These are phyloP conservation scores for Penicillium bialowiezense DNA, from an alignment of 495 filamentous ascomycete species.

Conservation along the genomic window DNA sequence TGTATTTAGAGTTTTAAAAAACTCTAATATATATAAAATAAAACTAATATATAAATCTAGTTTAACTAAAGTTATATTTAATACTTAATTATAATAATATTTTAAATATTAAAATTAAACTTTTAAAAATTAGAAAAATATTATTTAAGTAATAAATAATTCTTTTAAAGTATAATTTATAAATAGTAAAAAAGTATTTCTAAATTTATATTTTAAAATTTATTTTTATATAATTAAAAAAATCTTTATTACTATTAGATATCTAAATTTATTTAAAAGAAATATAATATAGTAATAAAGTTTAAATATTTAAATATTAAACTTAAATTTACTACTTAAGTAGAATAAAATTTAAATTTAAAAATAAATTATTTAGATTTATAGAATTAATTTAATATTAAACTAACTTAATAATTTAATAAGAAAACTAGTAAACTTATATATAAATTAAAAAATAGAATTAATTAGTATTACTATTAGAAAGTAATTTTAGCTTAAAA, in stretches of 20 bases:
- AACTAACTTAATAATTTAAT: conserved; percentile 19
- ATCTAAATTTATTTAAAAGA: conserved; percentile 18
- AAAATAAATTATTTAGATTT: conserved; percentile 12
- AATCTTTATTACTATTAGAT: conserved; percentile 17
- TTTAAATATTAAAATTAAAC: background rate
- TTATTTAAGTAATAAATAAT: background rate
- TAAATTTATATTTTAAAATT: conserved; percentile 38
- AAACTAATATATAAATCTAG: background rate
- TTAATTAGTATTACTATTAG: conserved; percentile 21
- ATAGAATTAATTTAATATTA: background rate
- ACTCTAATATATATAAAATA: background rate
- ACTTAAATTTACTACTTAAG: conserved; percentile 6
- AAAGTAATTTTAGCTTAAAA: conserved; percentile 23
- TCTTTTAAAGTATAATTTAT: background rate
- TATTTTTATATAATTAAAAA: conserved; percentile 34
- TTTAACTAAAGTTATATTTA: background rate
- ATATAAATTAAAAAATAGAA: conserved; percentile 10
- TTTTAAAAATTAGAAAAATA: background rate
- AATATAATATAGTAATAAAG: conserved; percentile 17
- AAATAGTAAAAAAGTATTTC: conserved; percentile 27
- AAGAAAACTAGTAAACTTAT: conserved; percentile 20
- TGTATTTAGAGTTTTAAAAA: background rate
- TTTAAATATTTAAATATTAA: conserved; percentile 14
- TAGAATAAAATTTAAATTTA: conserved; percentile 13
- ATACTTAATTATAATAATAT: background rate